Evolutionary conservation across 2,329 filamentous ascomycete species (phyloP).

Genomic region (Delphinella strobiligena): DNA sequence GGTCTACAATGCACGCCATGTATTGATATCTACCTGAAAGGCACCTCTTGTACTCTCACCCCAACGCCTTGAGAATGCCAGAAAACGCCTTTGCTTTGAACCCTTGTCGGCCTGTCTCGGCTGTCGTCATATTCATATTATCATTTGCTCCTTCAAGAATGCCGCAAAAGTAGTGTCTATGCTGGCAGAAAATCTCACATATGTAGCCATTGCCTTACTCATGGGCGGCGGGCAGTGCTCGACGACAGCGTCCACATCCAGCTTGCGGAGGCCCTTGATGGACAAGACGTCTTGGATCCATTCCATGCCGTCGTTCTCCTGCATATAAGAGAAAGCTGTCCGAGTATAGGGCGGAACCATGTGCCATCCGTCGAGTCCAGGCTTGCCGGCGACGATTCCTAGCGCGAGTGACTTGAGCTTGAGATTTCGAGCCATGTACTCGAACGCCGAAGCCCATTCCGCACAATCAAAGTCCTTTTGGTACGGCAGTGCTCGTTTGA

Average conservation of each 20-base stretch:
- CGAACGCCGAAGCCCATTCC: slow-evolving; percentile 44
- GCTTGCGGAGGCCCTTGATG: slow-evolving; percentile 35
- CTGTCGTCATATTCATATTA: too few species aligned
- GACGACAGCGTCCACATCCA: slow-evolving; percentile 43
- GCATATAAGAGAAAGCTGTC: slow-evolving; percentile 18
- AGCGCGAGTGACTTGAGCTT: slow-evolving; percentile 32
- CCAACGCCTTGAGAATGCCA: too few species aligned
- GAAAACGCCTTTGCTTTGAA: too few species aligned
- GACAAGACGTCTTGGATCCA: slow-evolving; percentile 46
- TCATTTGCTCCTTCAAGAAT: slow-evolving; percentile 35
- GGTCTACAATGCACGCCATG: too few species aligned
- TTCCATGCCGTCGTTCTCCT: slow-evolving; percentile 37
- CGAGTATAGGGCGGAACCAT: slow-evolving; percentile 29
- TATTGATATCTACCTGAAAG: too few species aligned
- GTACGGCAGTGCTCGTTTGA: slow-evolving; percentile 43
- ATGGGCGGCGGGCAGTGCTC: slow-evolving; percentile 40
- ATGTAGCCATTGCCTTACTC: slow-evolving; percentile 44
- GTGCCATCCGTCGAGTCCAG: slow-evolving; percentile 35
- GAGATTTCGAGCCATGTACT: slow-evolving; percentile 33
- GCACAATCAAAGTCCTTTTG: slow-evolving; percentile 43
- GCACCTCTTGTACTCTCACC: too few species aligned
- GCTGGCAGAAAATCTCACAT: slow-evolving; percentile 48
- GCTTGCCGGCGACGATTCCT: slow-evolving; percentile 44
- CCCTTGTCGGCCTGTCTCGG: too few species aligned
- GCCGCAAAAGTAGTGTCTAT: slow-evolving; percentile 45